Conservation (phyloP, 1,139 yeast genomes). For the Hyphopichia khmerensis region DNA sequence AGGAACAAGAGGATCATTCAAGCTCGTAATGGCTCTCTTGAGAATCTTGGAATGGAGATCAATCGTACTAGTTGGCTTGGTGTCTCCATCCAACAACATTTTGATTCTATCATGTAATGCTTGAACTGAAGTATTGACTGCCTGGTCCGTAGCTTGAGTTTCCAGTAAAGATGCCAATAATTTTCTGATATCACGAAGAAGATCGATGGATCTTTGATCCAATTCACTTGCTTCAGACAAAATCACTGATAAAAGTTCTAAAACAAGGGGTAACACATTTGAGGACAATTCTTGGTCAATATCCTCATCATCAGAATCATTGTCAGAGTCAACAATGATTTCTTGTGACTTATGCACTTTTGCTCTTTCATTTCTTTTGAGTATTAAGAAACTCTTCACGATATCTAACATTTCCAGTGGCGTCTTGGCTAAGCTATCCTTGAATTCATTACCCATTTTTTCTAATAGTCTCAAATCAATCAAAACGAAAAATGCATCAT, state of each 20-base stretch:
- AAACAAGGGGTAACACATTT: conserved; percentile 32
- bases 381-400: conserved; percentile 46
- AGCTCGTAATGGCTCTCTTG: conserved; percentile 59
- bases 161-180: conserved; percentile 17
- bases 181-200: conserved; percentile 27
- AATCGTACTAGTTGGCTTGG: conserved; percentile 9
- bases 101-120: conserved; percentile 32
- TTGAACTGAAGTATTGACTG: conserved; percentile 15
- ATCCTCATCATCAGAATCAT: conserved; percentile 33
- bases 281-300: conserved; percentile 14
- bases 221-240: conserved; percentile 40
- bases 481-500: conserved; percentile 55
- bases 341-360: neutral
- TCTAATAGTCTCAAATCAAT: conserved; percentile 68
- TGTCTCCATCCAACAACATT: conserved; percentile 26
- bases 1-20: conserved; percentile 81
- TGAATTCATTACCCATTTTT: conserved; percentile 57
- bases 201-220: conserved; percentile 16
- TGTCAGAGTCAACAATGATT: conserved; percentile 25
- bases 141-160: neutral
- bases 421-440: conserved; percentile 58
- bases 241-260: conserved; percentile 57
- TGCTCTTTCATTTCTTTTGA: conserved; percentile 3
- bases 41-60: conserved; percentile 22
- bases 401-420: conserved; percentile 60